Evolutionary conservation across 495 filamentous ascomycete genomes (phyloP).

Genomic region (Filosporella fistucella): DNA sequence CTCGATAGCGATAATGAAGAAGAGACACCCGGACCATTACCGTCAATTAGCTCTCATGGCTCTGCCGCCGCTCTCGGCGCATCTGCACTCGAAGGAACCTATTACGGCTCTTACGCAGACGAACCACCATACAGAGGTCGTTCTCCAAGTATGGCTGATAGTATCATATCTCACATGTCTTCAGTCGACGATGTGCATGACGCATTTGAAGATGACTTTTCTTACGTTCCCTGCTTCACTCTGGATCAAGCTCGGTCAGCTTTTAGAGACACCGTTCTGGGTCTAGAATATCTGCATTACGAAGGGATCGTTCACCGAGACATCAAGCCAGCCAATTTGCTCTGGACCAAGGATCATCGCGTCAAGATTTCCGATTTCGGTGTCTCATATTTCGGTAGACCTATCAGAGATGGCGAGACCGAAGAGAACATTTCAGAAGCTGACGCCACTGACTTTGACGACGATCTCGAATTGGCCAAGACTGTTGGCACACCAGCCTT

Average conservation of each 20-base stretch:
- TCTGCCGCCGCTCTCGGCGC: too few species aligned
- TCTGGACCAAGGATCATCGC: slow-evolving; percentile 77
- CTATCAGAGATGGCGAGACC: slow-evolving; percentile 69
- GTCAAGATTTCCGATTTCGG: slow-evolving; percentile 99
- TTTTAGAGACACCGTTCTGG: slow-evolving; percentile 90
- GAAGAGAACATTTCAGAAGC: slow-evolving; percentile 78
- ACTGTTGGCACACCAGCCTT: slow-evolving; percentile 97
- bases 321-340: slow-evolving; percentile 97
- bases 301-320: slow-evolving; percentile 97
- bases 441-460: slow-evolving; percentile 78
- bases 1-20: slow-evolving; percentile 37
- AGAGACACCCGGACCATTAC: slow-evolving; percentile 37
- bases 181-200: slow-evolving; percentile 50
- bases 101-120: slow-evolving; percentile 66
- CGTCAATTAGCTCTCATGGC: slow-evolving; percentile 32
- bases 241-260: slow-evolving; percentile 77
- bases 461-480: slow-evolving; percentile 91
- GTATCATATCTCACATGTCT: slow-evolving; percentile 57
- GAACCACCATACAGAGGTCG: slow-evolving; percentile 47
- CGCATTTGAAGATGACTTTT: slow-evolving; percentile 74
- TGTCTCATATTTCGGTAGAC: slow-evolving; percentile 90
- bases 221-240: slow-evolving; percentile 87
- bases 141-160: slow-evolving; percentile 57
- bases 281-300: slow-evolving; percentile 93
- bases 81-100: slow-evolving; percentile 64